Conservation (phyloP, 169 alveolate species). For the Fabrea salina region DNA sequence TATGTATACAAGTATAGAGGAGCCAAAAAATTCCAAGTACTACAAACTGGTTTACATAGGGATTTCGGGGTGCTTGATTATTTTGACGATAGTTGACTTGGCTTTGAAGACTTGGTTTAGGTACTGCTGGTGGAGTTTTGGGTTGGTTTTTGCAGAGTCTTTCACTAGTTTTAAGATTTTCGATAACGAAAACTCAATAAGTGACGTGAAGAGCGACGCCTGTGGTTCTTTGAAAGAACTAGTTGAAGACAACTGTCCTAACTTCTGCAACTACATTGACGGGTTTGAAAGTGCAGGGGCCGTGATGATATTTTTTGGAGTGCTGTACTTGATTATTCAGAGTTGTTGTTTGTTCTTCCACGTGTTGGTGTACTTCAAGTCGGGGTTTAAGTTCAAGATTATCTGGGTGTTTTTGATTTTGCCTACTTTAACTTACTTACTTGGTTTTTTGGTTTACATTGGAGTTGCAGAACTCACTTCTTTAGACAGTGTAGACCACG, state of each 20-base stretch:
- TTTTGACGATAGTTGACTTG: neutral
- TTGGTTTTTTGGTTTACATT: neutral
- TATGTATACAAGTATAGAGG: too few relatives aligned
- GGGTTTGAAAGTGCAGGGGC: slow-evolving; percentile 9
- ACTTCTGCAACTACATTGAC: slow-evolving; percentile 1
- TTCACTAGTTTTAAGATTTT: slow-evolving; percentile 1
- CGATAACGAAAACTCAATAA: neutral
- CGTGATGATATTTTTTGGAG: neutral
- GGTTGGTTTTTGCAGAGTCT: neutral
- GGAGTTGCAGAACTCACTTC: neutral
- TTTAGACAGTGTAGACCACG: neutral
- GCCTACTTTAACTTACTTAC: neutral
- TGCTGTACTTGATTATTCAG: neutral
- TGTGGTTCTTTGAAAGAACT: slow-evolving; percentile 7
- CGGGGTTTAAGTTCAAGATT: neutral
- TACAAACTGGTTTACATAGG: neutral
- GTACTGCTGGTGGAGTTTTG: slow-evolving; percentile 31
- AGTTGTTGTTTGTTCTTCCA: neutral
- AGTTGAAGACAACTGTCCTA: slow-evolving; percentile 7
- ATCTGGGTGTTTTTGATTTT: slow-evolving; percentile 25
- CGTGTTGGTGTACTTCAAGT: neutral
- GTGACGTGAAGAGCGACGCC: slow-evolving; percentile 21
- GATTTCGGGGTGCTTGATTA: neutral
- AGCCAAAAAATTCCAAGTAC: neutral
- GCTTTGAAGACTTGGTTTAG: neutral